Conservation (phyloP, 2,329 filamentous ascomycete genomes). For the Xylariaceae sp. region DNA sequence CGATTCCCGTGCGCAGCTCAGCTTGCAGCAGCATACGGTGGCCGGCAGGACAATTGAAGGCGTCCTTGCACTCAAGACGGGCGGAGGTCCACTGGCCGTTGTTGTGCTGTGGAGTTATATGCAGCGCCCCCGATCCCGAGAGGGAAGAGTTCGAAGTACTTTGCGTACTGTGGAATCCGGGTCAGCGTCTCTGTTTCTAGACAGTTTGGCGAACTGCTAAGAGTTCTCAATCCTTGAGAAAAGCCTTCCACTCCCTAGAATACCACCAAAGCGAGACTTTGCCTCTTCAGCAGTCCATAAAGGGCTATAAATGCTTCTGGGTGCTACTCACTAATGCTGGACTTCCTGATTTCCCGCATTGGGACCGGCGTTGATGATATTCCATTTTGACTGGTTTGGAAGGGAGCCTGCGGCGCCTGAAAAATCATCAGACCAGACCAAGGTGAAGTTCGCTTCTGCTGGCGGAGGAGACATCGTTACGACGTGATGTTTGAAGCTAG, state of each 20-base stretch:
- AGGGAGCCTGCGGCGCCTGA: constrained; percentile 15
- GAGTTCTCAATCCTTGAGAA: no score
- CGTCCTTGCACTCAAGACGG: constrained; percentile 23
- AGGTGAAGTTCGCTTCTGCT: constrained; percentile 11
- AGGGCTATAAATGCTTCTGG: no score
- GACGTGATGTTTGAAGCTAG: no score
- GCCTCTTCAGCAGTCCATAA: no score
- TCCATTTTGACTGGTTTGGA: constrained; percentile 23
- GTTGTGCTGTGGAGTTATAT: constrained; percentile 24
- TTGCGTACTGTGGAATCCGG: no score
- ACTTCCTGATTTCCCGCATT: constrained; percentile 23
- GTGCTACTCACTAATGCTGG: no score
- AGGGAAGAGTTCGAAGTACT: constrained; percentile 19
- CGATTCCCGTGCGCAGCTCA: constrained; percentile 19
- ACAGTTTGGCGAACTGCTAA: no score
- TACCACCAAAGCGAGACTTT: no score
- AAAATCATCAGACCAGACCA: constrained; percentile 25
- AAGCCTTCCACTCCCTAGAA: no score
- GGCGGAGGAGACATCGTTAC: constrained; percentile 12
- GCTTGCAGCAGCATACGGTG: constrained; percentile 22
- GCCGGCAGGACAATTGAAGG: constrained; percentile 23
- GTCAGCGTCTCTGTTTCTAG: no score
- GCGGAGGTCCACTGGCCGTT: constrained; percentile 24
- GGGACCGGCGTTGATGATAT: constrained; percentile 17
- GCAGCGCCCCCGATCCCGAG: constrained; percentile 13